Base-by-base conservation (phyloP, 2,329 filamentous ascomycete genomes). In the Aspergillus hiratsukae region DNA sequence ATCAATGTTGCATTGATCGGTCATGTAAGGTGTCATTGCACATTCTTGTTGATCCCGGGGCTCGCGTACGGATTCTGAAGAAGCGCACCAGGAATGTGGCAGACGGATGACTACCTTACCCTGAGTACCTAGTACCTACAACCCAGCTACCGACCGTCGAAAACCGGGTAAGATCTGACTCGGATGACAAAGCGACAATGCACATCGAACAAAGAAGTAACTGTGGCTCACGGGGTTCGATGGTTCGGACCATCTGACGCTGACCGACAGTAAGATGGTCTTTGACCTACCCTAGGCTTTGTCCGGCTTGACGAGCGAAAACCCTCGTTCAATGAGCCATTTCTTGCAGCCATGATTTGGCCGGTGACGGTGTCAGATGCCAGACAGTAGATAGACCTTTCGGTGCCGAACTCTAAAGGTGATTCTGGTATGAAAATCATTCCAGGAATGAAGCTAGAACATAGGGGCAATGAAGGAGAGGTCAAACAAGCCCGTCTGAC, bases 341-440 rank as follows among this genome's bases (percentile, higher is more conserved):
- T 17, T 14, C 27, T 25, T 28, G 31, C 31, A 37, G 25, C 9
- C 35, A 31, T 25, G 37, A 29, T 21, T 28, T 48, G 54, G 46
- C 50, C 48, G 53, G 41, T 60, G 59, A 61, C 51, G 52, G 37
- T 54, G 58, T 61, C 59, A 61, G 59, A 59, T 56, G 59, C 51
- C 50, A 48, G 41, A 45, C 41, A 4, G n/a, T 45, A 37, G 31
- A 43, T 45, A 23, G 17, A 37, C 31, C 31, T 37, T 37, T 37
- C 6, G 6, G 14, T 37, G 14, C 31, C 31, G 7, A 37, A 37
- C 14, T 37, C 31, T 35, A 37, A 37, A 17, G 11, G 31, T 5
- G 19, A 19, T 45, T 10, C 10, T 45, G 41, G 41, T 45, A 45
- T 45, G 41, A 10, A 3, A 45, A 45, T 45, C 41, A 45, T 45